Evolutionary conservation across 306 rosid species (phyloP).

Genomic region (Trifolium dubium): DNA sequence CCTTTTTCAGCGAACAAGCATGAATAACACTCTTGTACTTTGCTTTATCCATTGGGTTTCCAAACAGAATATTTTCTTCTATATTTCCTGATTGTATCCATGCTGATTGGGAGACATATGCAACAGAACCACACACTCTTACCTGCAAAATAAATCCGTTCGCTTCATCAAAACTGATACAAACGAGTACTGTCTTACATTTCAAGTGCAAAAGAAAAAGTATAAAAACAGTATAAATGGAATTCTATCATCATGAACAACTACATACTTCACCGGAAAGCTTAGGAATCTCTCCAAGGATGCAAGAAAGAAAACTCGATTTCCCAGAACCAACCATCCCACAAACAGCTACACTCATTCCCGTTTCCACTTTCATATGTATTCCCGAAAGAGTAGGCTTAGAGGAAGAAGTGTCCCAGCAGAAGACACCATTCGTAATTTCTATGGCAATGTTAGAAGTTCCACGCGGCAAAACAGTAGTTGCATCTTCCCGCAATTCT

Average conservation of each 20-base stretch:
- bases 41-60: constrained; percentile 85
- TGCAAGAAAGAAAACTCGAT: constrained; percentile 94
- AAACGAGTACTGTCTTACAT: constrained; percentile 9
- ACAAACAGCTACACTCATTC: constrained; percentile 95
- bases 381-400: constrained; percentile 86
- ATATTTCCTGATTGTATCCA: constrained; percentile 97
- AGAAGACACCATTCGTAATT: constrained; percentile 75
- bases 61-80: constrained; percentile 91
- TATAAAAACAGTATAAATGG: constrained; percentile 29
- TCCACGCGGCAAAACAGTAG: constrained; percentile 73
- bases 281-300: constrained; percentile 95
- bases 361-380: constrained; percentile 71
- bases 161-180: constrained; percentile 29
- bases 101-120: constrained; percentile 92
- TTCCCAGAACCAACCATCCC: constrained; percentile 97
- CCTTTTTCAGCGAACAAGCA: constrained; percentile 91
- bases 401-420: constrained; percentile 82
- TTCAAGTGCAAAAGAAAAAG: neutral
- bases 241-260: constrained; percentile 33
- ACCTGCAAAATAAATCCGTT: constrained; percentile 61
- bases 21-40: constrained; percentile 87
- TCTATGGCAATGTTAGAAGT: constrained; percentile 70
- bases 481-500: constrained; percentile 92
- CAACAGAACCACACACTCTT: constrained; percentile 80
- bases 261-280: constrained; percentile 90